These are phyloP conservation scores for Claviceps lovelessii DNA, from an alignment of 2,329 filamentous ascomycete species.

Conservation along the genomic window DNA sequence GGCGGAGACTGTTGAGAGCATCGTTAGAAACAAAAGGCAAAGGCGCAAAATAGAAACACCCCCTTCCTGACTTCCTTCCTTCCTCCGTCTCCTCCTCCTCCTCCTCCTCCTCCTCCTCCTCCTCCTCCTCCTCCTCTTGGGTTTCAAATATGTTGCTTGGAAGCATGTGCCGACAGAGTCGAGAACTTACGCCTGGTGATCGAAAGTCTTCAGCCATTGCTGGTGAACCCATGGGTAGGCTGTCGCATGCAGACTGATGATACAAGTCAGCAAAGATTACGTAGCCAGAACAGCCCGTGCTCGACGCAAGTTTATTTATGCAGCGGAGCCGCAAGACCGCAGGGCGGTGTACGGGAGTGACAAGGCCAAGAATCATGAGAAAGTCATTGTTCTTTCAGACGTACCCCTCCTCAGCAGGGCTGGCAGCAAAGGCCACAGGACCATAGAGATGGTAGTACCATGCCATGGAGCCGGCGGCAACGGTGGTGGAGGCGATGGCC, in stretches of 20 bases:
- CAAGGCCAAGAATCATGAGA: neutral
- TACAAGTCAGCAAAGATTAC: conserved; percentile 15
- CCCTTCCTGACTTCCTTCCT: too few species aligned
- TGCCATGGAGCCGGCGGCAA: conserved; percentile 76
- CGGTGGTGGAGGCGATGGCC: conserved; percentile 70
- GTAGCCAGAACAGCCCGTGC: conserved; percentile 2
- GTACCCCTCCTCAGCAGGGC: conserved; percentile 95
- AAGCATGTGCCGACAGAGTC: neutral
- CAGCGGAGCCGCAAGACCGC: neutral
- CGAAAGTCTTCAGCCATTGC: conserved; percentile 88
- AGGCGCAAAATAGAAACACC: neutral
- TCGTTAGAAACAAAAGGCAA: neutral
- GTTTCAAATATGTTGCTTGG: neutral
- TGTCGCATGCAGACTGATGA: conserved; percentile 68
- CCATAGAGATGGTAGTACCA: conserved; percentile 98
- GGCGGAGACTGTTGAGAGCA: conserved; percentile 58
- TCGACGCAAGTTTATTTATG: conserved; percentile 14
- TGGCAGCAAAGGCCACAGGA: conserved; percentile 72
- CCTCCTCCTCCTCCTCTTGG: neutral
- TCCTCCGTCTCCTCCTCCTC: too few species aligned
- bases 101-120: too few species aligned
- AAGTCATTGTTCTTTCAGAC: conserved; percentile 24
- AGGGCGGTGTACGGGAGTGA: neutral
- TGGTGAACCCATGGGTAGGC: conserved; percentile 92
- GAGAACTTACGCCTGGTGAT: conserved; percentile 74